Evolutionary conservation across 768 basidiomycete genomes (phyloP).

Genomic region (Tylopilus rubrobrunneus): DNA sequence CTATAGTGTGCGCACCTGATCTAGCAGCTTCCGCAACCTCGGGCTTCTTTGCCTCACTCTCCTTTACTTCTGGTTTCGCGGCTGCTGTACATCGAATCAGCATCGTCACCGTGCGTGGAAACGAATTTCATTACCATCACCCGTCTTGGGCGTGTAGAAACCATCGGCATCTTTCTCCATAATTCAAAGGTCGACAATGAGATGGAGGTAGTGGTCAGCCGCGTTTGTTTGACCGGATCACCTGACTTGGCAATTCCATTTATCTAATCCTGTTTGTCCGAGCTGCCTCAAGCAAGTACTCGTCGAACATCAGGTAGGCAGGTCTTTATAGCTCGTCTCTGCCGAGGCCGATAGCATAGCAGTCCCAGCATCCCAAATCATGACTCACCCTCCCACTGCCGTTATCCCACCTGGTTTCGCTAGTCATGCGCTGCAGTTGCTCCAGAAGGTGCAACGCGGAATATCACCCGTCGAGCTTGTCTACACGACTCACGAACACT

Average conservation of each 20-base stretch:
- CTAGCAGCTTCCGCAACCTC: conserved; percentile 16
- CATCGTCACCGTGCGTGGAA: background rate
- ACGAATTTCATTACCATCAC: conserved; percentile 35
- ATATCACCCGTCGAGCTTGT: conserved; percentile 54
- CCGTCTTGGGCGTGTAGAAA: conserved; percentile 57
- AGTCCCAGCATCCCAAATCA: background rate
- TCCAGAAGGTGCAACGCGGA: conserved; percentile 41
- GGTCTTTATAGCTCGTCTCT: background rate
- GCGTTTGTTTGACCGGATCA: background rate
- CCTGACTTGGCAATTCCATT: conserved; percentile 23
- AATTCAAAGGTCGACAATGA: conserved; percentile 16
- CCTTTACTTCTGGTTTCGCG: conserved; percentile 25
- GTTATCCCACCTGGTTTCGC: conserved; percentile 16
- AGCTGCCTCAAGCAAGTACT: no score
- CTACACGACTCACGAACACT: conserved; percentile 53
- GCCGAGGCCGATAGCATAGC: background rate
- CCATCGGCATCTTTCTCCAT: conserved; percentile 80
- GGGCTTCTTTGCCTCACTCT: conserved; percentile 23
- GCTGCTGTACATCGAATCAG: conserved; percentile 14
- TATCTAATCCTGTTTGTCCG: conserved; percentile 19
- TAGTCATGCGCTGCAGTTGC: conserved; percentile 15
- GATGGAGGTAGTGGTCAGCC: background rate
- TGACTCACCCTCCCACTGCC: conserved; percentile 6
- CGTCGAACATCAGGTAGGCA: background rate
- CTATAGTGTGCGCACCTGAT: conserved; percentile 19